Base-by-base conservation (phyloP, 1,284 basidiomycete species). In the Pseudozyma tsukubaensis region DNA sequence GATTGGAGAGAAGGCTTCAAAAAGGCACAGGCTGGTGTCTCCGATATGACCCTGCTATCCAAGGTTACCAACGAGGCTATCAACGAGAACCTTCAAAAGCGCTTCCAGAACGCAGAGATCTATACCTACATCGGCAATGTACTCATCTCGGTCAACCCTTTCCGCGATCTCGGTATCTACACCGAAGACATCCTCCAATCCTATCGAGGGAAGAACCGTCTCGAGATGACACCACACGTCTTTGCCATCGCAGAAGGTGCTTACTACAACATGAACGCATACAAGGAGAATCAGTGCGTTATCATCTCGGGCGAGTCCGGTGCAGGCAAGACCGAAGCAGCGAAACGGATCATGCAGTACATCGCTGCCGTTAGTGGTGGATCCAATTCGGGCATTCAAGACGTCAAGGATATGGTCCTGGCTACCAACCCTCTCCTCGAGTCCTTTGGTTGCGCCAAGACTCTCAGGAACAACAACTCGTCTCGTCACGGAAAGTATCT, bases 351-450 rank as follows among this genome's bases (percentile, higher is more conserved):
- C 86, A 99, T 99, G 97, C 95, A 99, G 86, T 99, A 99, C 85
- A 97, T 99, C 76, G 97, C 97, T 12, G 97, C 93, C 7, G 97
- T 99, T 2, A 94, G 93, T 39, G 93, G 93, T 58, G 89, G 91
- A 71, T 91, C 91, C 81, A 72, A 64, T 35, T 58, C 59, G 56
- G 80, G 85, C 35, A 98, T 99, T 72, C 93, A 96, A 84, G 92
- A 94, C 85, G 95, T 99, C 86, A 98, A 99, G 87, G 95, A 99
- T 83, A 99, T 99, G 97, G 97, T 99, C n/a, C 88, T 99, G 44
- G 97, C 97, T 10, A 99, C 97, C 16, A 99, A 99, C 85, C 97
- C 97, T 21, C 86, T 99, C 43, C 87, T 99, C 71, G 97, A 99
- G 86, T 96, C 93, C 86, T 99, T 99, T 78, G 97, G 97, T 24